Percentiles rank a stretch among this genome's conserved stretches.
Evolutionary conservation across 2,329 filamentous ascomycete genomes (phyloP).

Genomic region (Fusarium foetens): DNA sequence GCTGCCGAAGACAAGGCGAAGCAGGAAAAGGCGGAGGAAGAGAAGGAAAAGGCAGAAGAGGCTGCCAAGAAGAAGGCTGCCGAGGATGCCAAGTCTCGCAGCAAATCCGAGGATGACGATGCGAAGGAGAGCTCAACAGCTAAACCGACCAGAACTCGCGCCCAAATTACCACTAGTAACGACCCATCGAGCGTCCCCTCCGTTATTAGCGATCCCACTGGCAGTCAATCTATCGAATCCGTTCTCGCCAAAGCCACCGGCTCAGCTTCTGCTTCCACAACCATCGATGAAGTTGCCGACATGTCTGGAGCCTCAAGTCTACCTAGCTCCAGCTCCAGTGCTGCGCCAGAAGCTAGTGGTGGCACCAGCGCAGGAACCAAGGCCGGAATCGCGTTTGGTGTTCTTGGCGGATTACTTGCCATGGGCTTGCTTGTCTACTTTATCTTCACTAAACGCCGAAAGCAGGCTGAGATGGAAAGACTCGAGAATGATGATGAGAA

Average conservation of each 20-base stretch:
- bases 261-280: slow-evolving; percentile 17
- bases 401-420: slow-evolving; percentile 74
- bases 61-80: slow-evolving; percentile 28
- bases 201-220: slow-evolving; percentile 44
- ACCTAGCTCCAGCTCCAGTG: slow-evolving; percentile 35
- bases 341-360: slow-evolving; percentile 33
- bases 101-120: slow-evolving; percentile 17
- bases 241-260: slow-evolving; percentile 47
- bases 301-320: slow-evolving; percentile 28
- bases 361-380: slow-evolving; percentile 61
- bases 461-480: slow-evolving; percentile 64
- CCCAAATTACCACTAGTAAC: slow-evolving; percentile 33
- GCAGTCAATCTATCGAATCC: slow-evolving; percentile 42
- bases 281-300: slow-evolving; percentile 30
- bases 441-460: slow-evolving; percentile 75
- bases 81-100: slow-evolving; percentile 27
- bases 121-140: slow-evolving; percentile 22
- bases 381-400: slow-evolving; percentile 86
- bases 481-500: slow-evolving; percentile 74
- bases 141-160: slow-evolving; percentile 33
- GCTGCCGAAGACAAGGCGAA: slow-evolving; percentile 21
- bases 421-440: slow-evolving; percentile 77
- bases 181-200: slow-evolving; percentile 37
- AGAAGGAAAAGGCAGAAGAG: slow-evolving; percentile 29
- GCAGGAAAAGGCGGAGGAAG: slow-evolving; percentile 26